These are phyloP conservation scores for Venturia pyrina DNA, from an alignment of 2,329 filamentous ascomycete species.

Conservation along the genomic window DNA sequence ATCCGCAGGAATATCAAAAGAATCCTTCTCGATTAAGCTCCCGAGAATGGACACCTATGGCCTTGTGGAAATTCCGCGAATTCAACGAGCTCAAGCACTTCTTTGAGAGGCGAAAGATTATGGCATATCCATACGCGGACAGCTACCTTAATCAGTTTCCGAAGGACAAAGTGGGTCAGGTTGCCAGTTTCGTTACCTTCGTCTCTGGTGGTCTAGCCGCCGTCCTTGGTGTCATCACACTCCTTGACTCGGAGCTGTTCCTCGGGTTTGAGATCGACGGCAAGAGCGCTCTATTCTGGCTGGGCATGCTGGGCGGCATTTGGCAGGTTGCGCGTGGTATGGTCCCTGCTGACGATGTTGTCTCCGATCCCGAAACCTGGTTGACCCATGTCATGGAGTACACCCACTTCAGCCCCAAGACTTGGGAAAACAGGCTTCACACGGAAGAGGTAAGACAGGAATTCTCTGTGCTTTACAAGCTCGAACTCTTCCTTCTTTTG, in stretches of 20 bases:
- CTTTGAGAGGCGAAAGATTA: constrained; percentile 79
- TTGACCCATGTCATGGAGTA: constrained; percentile 83
- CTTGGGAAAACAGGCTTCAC: constrained; percentile 85
- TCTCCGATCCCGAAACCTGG: constrained; percentile 87
- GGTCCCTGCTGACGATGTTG: constrained; percentile 70
- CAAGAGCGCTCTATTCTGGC: constrained; percentile 81
- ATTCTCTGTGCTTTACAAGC: constrained; percentile 82
- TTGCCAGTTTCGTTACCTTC: constrained; percentile 78
- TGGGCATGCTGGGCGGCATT: constrained; percentile 70
- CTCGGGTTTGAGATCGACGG: constrained; percentile 84
- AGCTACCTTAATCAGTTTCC: constrained; percentile 94
- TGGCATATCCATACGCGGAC: constrained; percentile 89
- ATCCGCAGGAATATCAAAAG: constrained; percentile 74
- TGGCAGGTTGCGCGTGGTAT: constrained; percentile 77
- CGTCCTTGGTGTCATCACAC: constrained; percentile 70
- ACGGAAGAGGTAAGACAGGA: constrained; percentile 88
- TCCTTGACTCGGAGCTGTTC: constrained; percentile 87
- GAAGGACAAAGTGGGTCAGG: constrained; percentile 82
- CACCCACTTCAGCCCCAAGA: constrained; percentile 80
- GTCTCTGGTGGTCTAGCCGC: constrained; percentile 78
- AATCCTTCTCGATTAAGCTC: constrained; percentile 82
- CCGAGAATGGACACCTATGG: constrained; percentile 82
- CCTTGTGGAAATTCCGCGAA: constrained; percentile 96
- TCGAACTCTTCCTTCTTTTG: constrained; percentile 82
- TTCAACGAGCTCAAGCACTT: constrained; percentile 95